Evolutionary conservation across 106 monocot genomes (phyloP).

Genomic region (Dendrobium nobile): DNA sequence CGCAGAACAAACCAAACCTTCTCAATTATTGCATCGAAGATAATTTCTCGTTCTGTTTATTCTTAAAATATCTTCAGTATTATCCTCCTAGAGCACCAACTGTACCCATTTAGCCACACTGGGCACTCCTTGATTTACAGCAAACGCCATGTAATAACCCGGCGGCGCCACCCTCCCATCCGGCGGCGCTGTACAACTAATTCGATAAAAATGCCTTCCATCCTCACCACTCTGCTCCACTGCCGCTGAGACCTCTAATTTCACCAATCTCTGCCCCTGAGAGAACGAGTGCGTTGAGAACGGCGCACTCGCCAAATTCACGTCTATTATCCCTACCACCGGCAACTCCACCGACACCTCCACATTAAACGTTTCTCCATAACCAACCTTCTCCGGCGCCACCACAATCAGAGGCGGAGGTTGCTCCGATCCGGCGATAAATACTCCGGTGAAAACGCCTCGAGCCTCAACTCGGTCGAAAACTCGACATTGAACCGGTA

Average conservation of each 20-base stretch:
- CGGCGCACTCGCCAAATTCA: slow-evolving; percentile 46
- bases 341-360: slow-evolving; percentile 35
- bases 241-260: slow-evolving; percentile 32
- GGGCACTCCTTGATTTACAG: slow-evolving; percentile 14
- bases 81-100: neutral
- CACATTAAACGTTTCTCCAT: slow-evolving; percentile 15
- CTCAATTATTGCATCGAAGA: too few relatives aligned
- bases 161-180: slow-evolving; percentile 20
- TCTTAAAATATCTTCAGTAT: too few relatives aligned
- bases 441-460: slow-evolving; percentile 72
- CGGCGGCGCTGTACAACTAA: slow-evolving; percentile 35
- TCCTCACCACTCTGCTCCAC: slow-evolving; percentile 17
- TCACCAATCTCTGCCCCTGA: slow-evolving; percentile 40
- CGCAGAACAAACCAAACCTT: too few relatives aligned
- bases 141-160: slow-evolving; percentile 30
- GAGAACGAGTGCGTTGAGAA: slow-evolving; percentile 62
- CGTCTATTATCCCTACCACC: slow-evolving; percentile 43
- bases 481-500: slow-evolving; percentile 43
- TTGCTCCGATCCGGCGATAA: slow-evolving; percentile 28
- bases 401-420: slow-evolving; percentile 30
- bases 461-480: slow-evolving; percentile 56
- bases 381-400: slow-evolving; percentile 9
- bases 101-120: slow-evolving; percentile 23
- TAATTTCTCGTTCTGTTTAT: too few relatives aligned
- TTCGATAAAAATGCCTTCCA: slow-evolving; percentile 15